A percentile compares a stretch with the other conserved stretches of the same genome.
phyloP scores from a whole-genome alignment of 768 basidiomycete genomes.

The Zangia roseola region DNA sequence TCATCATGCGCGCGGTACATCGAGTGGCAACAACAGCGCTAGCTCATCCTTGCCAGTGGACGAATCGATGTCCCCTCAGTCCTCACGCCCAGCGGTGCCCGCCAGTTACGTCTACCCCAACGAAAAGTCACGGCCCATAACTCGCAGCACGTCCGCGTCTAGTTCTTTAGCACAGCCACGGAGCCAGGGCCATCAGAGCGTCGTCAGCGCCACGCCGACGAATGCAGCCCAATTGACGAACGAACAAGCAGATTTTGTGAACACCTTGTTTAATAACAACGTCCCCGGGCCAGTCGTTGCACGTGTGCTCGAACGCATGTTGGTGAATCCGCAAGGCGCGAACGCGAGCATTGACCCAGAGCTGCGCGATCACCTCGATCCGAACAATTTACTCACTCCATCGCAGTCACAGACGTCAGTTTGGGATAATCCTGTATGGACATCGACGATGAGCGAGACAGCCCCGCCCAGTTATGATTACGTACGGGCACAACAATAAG shows the following conservation, averaged over 20 bases:
- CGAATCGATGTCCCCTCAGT: neutral
- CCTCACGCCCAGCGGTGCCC: neutral
- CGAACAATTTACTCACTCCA: neutral
- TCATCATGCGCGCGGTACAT: neutral
- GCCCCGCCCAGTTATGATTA: conserved; percentile 27
- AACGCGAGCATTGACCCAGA: conserved; percentile 8
- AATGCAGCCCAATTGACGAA: conserved; percentile 14
- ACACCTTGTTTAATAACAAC: conserved; percentile 24
- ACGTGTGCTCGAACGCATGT: conserved; percentile 27
- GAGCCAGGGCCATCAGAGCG: no score
- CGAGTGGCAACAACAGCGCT: conserved; percentile 3
- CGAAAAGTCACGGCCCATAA: conserved; percentile 12
- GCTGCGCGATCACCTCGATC: neutral
- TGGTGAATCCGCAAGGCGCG: conserved; percentile 21
- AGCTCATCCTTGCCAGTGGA: conserved; percentile 2
- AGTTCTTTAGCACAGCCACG: no score
- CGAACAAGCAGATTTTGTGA: conserved; percentile 26
- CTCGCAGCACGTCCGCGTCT: no score
- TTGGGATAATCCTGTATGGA: conserved; percentile 16
- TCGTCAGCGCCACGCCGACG: neutral
- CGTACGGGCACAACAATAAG: conserved; percentile 7
- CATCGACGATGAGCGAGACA: conserved; percentile 40
- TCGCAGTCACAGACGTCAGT: neutral
- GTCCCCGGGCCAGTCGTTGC: conserved; percentile 27
- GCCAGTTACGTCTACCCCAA: conserved; percentile 3